Evolutionary conservation across 352 stramenopile species (phyloP).

Genomic region (Phytophthora foliorum): DNA sequence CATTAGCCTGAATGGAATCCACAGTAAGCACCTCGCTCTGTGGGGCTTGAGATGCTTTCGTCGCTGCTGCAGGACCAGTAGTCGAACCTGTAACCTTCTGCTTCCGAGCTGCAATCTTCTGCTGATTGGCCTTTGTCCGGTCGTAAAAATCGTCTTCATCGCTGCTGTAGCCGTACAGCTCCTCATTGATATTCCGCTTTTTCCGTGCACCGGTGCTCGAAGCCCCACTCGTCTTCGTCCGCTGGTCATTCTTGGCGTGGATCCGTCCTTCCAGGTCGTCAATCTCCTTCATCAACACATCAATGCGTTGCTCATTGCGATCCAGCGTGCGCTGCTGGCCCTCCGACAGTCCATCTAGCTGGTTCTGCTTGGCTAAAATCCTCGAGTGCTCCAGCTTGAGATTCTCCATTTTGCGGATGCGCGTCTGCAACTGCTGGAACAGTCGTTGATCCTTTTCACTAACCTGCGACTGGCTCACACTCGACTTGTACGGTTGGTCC

Average conservation of each 20-base stretch:
- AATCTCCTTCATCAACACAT: constrained; percentile 73
- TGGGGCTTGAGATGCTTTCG: not conserved
- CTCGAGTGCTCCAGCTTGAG: constrained; percentile 68
- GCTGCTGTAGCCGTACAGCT: constrained; percentile 64
- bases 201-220: constrained; percentile 2
- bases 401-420: constrained; percentile 89
- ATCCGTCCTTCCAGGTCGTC: constrained; percentile 64
- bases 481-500: constrained; percentile 62
- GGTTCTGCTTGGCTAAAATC: constrained; percentile 81
- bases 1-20: constrained; percentile 59
- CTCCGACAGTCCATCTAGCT: constrained; percentile 65
- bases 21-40: constrained; percentile 56
- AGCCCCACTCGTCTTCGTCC: constrained; percentile 38
- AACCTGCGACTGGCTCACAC: constrained; percentile 51
- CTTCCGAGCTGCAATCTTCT: constrained; percentile 51
- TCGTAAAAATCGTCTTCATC: constrained; percentile 89
- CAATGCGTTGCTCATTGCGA: constrained; percentile 73
- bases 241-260: constrained; percentile 62
- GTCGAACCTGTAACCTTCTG: constrained; percentile 25
- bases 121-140: constrained; percentile 68
- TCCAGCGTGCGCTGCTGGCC: constrained; percentile 69
- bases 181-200: constrained; percentile 42
- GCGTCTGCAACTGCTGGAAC: constrained; percentile 81
- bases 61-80: not conserved
- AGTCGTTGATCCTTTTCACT: constrained; percentile 81